Evolutionary conservation across 2,329 filamentous ascomycete species (phyloP).

Genomic region (Dryadomyces quercus-mongolicae): DNA sequence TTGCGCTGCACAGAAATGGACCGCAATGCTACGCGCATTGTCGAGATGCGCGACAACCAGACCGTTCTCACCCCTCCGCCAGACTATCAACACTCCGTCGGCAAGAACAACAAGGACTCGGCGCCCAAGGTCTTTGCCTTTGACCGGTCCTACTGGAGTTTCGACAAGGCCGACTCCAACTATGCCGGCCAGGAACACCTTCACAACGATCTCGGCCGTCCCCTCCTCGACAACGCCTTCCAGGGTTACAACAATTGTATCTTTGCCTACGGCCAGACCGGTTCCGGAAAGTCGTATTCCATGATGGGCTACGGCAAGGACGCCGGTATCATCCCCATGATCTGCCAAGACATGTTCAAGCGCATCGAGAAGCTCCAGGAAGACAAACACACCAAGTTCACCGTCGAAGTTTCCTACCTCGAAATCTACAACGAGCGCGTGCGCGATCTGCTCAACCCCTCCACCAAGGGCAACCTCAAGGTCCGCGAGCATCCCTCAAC

Average conservation of each 20-base stretch:
- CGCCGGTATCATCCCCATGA: conserved; percentile 85
- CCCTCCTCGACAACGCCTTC: conserved; percentile 98
- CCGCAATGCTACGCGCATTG: conserved; percentile 87
- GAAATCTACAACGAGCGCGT: conserved; percentile 99
- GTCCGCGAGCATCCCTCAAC: conserved; percentile 92
- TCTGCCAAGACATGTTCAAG: conserved; percentile 91
- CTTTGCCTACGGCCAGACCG: conserved; percentile 96
- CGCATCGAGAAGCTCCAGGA: conserved; percentile 68
- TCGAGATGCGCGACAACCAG: conserved; percentile 90
- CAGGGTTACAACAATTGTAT: conserved; percentile 99
- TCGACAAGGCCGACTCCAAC: conserved; percentile 64
- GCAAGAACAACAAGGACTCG: conserved; percentile 54
- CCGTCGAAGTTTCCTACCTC: conserved; percentile 95
- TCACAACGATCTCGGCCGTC: conserved; percentile 86
- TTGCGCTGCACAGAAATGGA: conserved; percentile 60
- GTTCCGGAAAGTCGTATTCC: conserved; percentile 75
- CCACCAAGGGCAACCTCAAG: conserved; percentile 65
- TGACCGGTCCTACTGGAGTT: conserved; percentile 98
- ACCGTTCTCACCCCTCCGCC: conserved; percentile 71
- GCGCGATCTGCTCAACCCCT: conserved; percentile 73
- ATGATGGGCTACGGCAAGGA: conserved; percentile 76
- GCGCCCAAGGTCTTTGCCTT: conserved; percentile 81
- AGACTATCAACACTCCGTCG: conserved; percentile 36
- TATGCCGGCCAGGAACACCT: conserved; percentile 90
- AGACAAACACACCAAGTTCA: conserved; percentile 88